Percentiles rank a stretch among this genome's conserved stretches.
phyloP scores from a whole-genome alignment of 2,329 filamentous ascomycete genomes.

The Aspergillus pseudoglaucus region DNA sequence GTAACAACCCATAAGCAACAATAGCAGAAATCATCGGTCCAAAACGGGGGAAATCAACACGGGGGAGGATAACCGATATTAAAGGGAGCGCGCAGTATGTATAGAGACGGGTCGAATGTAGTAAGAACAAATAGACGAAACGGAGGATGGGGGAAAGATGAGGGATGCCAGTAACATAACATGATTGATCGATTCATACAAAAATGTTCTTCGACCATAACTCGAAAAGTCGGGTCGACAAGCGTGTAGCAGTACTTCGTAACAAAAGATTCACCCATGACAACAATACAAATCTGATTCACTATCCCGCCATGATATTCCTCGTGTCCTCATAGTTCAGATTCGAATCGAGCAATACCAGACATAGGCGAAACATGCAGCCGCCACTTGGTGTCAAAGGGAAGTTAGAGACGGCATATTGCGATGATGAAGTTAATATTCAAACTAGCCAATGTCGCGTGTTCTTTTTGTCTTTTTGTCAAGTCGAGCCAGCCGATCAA shows the following conservation, averaged over 20 bases:
- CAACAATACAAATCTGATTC: conserved; percentile 3
- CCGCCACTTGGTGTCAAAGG: conserved; percentile 4
- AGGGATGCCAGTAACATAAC: conserved; percentile 2
- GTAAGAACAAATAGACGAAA: conserved; percentile 4
- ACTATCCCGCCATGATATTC: conserved; percentile 6
- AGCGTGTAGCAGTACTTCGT: conserved; percentile 10
- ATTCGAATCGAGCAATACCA: conserved; percentile 5
- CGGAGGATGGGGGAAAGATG: neutral
- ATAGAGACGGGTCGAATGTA: neutral
- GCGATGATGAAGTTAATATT: conserved; percentile 1
- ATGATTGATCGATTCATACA: conserved; percentile 4
- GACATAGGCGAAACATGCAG: conserved; percentile 6
- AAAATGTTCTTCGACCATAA: conserved; percentile 7
- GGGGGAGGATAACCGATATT: neutral
- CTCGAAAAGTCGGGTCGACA: conserved; percentile 6
- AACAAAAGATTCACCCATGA: conserved; percentile 12
- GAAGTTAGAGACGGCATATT: conserved; percentile 5
- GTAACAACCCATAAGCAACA: conserved; percentile 19
- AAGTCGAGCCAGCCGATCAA: neutral
- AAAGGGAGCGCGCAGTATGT: conserved; percentile 11
- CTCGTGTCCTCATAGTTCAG: conserved; percentile 8
- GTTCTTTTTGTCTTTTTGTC: neutral
- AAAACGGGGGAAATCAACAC: conserved; percentile 3
- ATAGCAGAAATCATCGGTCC: conserved; percentile 7
- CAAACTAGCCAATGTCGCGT: conserved; percentile 1